A percentile compares a stretch with the other conserved stretches of the same genome.
Evolutionary conservation across 352 stramenopile species (phyloP).

Genomic region (Pythium vanterpoolii): DNA sequence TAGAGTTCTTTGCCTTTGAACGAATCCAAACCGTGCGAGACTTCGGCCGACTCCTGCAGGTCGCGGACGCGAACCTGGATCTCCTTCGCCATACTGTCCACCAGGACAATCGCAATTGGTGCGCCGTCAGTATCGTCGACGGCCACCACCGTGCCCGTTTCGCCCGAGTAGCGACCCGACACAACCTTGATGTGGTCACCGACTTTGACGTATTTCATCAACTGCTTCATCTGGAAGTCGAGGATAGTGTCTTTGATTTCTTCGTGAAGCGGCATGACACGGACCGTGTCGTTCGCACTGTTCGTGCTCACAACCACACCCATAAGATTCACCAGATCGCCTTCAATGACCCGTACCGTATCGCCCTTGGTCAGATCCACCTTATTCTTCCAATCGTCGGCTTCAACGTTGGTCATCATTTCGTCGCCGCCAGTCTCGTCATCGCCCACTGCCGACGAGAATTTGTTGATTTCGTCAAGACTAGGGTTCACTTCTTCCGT

Average conservation of each 20-base stretch:
- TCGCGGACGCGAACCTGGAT: constrained; percentile 90
- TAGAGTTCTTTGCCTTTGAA: constrained; percentile 90
- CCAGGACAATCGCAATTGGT: constrained; percentile 83
- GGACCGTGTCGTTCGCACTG: constrained; percentile 83
- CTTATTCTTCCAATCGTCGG: constrained; percentile 88
- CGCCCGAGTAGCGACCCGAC: constrained; percentile 84
- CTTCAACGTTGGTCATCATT: constrained; percentile 65
- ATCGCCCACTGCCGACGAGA: constrained; percentile 59
- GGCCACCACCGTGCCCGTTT: constrained; percentile 87
- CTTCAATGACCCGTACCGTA: constrained; percentile 86
- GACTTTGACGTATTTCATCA: constrained; percentile 92
- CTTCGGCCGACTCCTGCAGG: constrained; percentile 86
- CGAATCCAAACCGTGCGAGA: constrained; percentile 85
- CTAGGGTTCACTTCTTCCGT: constrained; percentile 84
- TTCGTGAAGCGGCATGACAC: constrained; percentile 88
- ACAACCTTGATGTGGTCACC: constrained; percentile 91
- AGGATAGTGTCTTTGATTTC: constrained; percentile 90
- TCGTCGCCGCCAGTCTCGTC: constrained; percentile 68
- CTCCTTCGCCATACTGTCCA: constrained; percentile 89
- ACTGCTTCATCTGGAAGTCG: constrained; percentile 86
- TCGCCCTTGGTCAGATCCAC: constrained; percentile 88
- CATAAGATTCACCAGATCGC: constrained; percentile 88
- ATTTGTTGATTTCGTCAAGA: constrained; percentile 89
- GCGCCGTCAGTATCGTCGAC: constrained; percentile 82
- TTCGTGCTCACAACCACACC: constrained; percentile 88